A percentile compares a stretch with the other conserved stretches of the same genome.
Evolutionary conservation across 805 yeast species (phyloP).

Genomic region (Blastobotrys peoriensis): DNA sequence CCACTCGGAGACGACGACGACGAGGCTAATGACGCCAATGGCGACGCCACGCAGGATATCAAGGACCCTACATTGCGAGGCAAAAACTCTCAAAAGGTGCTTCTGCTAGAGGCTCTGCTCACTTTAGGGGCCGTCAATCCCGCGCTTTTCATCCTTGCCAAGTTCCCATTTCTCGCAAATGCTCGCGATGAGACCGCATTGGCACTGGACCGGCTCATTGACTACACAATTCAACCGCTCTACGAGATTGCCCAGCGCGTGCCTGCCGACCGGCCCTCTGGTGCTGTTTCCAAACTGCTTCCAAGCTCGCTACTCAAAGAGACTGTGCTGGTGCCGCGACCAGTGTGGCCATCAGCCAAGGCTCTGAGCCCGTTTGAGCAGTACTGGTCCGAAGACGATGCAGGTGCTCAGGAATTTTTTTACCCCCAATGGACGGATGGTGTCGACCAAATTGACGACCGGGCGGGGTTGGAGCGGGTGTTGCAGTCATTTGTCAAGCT

Average conservation of each 20-base stretch:
- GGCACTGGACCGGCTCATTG: conserved; percentile 45
- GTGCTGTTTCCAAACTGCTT: conserved; percentile 18
- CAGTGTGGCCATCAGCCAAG: neutral
- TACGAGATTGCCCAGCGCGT: conserved; percentile 21
- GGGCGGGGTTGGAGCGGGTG: conserved; percentile 42
- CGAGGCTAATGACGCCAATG: conserved; percentile 20
- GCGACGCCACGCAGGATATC: neutral
- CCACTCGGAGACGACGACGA: conserved; percentile 64
- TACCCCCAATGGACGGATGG: conserved; percentile 44
- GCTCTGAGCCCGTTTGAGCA: conserved; percentile 3
- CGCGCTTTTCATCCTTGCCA: conserved; percentile 49
- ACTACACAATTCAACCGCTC: conserved; percentile 45
- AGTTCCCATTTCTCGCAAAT: conserved; percentile 55
- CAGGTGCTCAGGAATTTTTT: conserved; percentile 31
- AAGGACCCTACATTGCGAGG: neutral
- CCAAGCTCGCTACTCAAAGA: conserved; percentile 16
- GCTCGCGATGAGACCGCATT: conserved; percentile 45
- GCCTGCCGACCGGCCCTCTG: neutral
- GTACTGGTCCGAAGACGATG: neutral
- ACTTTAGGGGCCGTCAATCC: conserved; percentile 59
- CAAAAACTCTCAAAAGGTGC: conserved; percentile 33
- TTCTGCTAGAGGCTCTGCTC: conserved; percentile 48
- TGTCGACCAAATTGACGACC: conserved; percentile 34
- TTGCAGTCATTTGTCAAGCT: conserved; percentile 47
- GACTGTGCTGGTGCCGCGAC: conserved; percentile 4